These are phyloP conservation scores for Gracilaria caudata DNA, from an alignment of 23 red algal species.

Conservation along the genomic window DNA sequence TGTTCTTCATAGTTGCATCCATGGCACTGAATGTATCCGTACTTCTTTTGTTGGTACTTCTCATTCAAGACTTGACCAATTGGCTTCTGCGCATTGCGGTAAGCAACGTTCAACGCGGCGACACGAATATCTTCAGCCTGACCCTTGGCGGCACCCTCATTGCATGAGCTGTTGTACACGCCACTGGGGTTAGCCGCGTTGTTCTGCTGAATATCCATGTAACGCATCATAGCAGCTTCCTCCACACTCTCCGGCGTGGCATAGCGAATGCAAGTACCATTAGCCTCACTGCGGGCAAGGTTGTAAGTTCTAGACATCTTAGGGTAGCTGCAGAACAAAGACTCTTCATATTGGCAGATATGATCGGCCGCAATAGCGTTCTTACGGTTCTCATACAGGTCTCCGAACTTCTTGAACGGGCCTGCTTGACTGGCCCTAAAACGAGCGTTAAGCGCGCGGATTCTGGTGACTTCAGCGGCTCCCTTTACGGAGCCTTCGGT, in stretches of 20 bases:
- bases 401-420: slow-evolving; percentile 39
- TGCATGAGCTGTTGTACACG: slow-evolving; percentile 52
- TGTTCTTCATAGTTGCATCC: slow-evolving; percentile 80
- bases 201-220: slow-evolving; percentile 69
- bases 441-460: slow-evolving; percentile 16
- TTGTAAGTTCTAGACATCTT: slow-evolving; percentile 56
- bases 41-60: slow-evolving; percentile 55
- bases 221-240: slow-evolving; percentile 66
- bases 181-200: slow-evolving; percentile 51
- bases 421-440: slow-evolving; percentile 15
- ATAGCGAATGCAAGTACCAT: slow-evolving; percentile 63
- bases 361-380: slow-evolving; percentile 13
- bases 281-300: slow-evolving; percentile 44
- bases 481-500: slow-evolving; percentile 61
- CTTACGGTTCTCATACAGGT: slow-evolving; percentile 61
- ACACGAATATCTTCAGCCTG: slow-evolving; percentile 60
- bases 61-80: slow-evolving; percentile 40
- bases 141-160: slow-evolving; percentile 70
- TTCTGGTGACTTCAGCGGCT: slow-evolving; percentile 49
- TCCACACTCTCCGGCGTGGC: slow-evolving; percentile 55
- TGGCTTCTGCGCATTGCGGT: slow-evolving; percentile 65
- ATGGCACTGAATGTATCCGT: slow-evolving; percentile 39
- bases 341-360: slow-evolving; percentile 67
- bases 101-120: slow-evolving; percentile 46
- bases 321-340: slow-evolving; percentile 28